Conservation (phyloP, 1,284 basidiomycete genomes). For the Sporisorium reilianum region DNA sequence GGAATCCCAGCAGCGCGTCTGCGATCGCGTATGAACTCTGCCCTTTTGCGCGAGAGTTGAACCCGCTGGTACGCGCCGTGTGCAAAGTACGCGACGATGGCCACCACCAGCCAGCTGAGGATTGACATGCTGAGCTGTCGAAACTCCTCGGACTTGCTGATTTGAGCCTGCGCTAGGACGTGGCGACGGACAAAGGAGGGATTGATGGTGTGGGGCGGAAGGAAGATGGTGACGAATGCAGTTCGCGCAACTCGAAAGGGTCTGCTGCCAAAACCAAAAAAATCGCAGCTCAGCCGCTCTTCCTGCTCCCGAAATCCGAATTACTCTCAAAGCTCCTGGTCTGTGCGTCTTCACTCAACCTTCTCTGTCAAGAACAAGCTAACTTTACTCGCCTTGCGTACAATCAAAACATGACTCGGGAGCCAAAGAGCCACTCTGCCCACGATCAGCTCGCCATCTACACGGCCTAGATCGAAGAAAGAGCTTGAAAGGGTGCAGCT, state of each 20-base stretch:
- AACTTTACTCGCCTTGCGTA: not conserved
- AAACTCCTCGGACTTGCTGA: not conserved
- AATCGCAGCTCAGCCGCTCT: not conserved
- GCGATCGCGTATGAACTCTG: constrained; percentile 44
- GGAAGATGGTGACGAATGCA: not conserved
- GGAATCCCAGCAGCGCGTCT: constrained; percentile 57
- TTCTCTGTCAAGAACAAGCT: not conserved
- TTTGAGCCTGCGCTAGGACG: too few species aligned
- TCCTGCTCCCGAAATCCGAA: constrained; percentile 6
- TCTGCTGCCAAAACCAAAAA: constrained; percentile 6
- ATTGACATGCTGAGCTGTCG: constrained; percentile 29
- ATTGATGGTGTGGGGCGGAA: not conserved
- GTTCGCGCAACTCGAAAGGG: constrained; percentile 1
- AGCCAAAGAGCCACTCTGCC: too few species aligned
- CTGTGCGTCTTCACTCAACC: not conserved
- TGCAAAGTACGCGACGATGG: constrained; percentile 21
- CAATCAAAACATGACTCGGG: not conserved
- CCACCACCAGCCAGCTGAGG: constrained; percentile 27
- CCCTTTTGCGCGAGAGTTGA: constrained; percentile 37
- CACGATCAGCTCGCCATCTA: too few species aligned
- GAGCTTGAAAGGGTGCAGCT: too few species aligned
- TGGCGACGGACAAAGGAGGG: not conserved
- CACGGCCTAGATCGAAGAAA: too few species aligned
- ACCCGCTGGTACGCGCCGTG: constrained; percentile 26
- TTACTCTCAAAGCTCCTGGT: not conserved